Base-by-base conservation (phyloP, 73 alveolate genomes). In the Paramecium bursaria region DNA sequence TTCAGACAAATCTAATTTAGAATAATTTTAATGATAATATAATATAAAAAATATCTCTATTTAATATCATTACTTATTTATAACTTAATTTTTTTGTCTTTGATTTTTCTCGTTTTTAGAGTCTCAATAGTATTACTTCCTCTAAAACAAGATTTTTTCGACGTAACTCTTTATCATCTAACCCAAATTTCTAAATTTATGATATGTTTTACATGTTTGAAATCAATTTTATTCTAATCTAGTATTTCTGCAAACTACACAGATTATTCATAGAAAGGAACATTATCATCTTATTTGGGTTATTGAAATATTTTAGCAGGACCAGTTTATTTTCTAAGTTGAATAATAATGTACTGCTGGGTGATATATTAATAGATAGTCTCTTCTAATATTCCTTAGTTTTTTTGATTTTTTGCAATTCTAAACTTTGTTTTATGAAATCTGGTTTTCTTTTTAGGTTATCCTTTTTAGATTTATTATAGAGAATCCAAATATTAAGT, bases 391-490 rank as follows among this genome's bases (percentile, higher is more conserved):
- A 53, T 54, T 21, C 46, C 85, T 23, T 53, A 54, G 44, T 79
- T 79, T 23, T 79, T 54, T 19, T 54, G 48, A 11, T 61, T 79
- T 55, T 79, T 79, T 0, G 54, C 89, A 0, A 79, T 79, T 42
- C 54, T 61, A 29, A 79, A 79, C 22, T 79, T 79, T 2, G 89
- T 79, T 55, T 79, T 79, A 42, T 79, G 89, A 54, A 61, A 46
- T 22, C 89, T 31, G 1, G 85, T 79, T 53, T 79, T 79, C 73
- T 79, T 79, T 42, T 79, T 79, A 11, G 89, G 89, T 23, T 80
- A 82, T 47, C 23, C 10, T 27, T 79, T 79, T 10, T 80, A 79
- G 13, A 79, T 79, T 17, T 14, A 31, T 44, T 57, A 21, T 23
- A 79, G 29, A 50, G 51, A 50, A 35, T 53, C 75, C 26, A 79